Evolutionary conservation across 2,329 filamentous ascomycete genomes (phyloP), one percentile per base, ranked within the genome.

Genomic region (Penicillium paneum): DNA sequence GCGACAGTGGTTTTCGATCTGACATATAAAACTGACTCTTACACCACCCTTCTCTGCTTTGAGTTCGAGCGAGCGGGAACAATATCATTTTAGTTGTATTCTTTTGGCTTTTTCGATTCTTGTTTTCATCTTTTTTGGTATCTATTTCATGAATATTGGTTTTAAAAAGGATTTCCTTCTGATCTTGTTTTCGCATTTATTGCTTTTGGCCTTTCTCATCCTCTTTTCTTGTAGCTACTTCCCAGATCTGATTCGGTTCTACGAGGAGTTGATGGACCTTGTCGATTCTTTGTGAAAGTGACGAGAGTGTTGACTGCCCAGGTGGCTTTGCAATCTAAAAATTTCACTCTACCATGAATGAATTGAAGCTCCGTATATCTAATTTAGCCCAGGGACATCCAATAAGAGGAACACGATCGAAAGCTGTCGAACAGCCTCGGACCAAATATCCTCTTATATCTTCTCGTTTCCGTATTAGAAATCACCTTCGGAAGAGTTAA

Each of bases 141-240:
- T 53, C 50, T 53, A 54, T 32, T 55, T 54, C 41, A 55, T 56
- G 57, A 61, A 46, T 59, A 55, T 64, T 52, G 49, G 34, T 26
- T 52, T 55, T 49, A 48, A 59, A 64, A 55, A 60, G 55, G 50
- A 48, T 49, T 57, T 59, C 40, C 52, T 49, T 58, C 56, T 52
- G 28, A 32, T 28, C 26, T 46, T 34, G 28, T 28, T 43, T n/a
- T 39, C 15, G 36, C 26, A 31, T 41, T n/a, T 31, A 44, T 44
- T 24, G 29, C 17, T n/a, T 12, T 34, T 44, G 29, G 13, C 5
- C 13, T n/a, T 24, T 44, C 10, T 19, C 41, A 44, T 44, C 19
- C 15, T 49, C 8, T 46, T 32, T 35, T 34, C 28, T 31, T 48
- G 50, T 48, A 48, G 43, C 36, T 47, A 48, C n/a, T 29, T 35